Evolutionary conservation across 2,329 filamentous ascomycete genomes (phyloP), one percentile per base, ranked within the genome.

Genomic region (Calonectria montana): DNA sequence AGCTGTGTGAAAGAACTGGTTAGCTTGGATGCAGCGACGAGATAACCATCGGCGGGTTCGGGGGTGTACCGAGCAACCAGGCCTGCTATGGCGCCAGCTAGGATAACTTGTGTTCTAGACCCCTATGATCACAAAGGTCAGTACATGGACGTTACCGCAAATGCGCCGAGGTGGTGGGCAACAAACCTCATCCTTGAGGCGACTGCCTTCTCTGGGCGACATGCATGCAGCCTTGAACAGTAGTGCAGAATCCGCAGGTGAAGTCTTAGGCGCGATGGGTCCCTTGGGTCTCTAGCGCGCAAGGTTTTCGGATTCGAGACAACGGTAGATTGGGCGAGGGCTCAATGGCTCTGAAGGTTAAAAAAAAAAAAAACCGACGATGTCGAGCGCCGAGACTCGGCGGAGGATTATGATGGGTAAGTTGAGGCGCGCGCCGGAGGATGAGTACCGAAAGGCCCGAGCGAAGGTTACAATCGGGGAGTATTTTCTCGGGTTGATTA

Each of bases 41-140:
- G 31, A 31, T 39, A 31, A 61, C 29, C 15, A 23, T 25, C 18
- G 12, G 43, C 62, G 63, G 62, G n/a, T n/a, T 18, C n/a, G n/a
- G 41, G 27, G 12, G 68, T 82, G 68, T 88, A 95, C 93, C 96
- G 93, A 67, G 97, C 97, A 75, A 98, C 91, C 76, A 98, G 90
- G 70, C 97, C 97, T 75, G 97, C 94, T 76, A 87, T 87, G 59
- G 87, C 89, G 67, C 90, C 90, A 48, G 90, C 89, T 55, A 85
- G 81, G 63, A 90, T 85, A 73, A 90, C 88, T 80, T 91, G 89
- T 53, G 88, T 82, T 73, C 83, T 87, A 65, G 89, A 87, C 82
- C 90, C 90, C 88, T 90, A 70, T 68, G 66, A 55, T 50, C 27
- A 63, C 39, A 35, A 55, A 45, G 45, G 59, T 78, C 47, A 79